phyloP scores from a whole-genome alignment of 805 yeast genomes.

The Saccharomycopsis fermentans region DNA sequence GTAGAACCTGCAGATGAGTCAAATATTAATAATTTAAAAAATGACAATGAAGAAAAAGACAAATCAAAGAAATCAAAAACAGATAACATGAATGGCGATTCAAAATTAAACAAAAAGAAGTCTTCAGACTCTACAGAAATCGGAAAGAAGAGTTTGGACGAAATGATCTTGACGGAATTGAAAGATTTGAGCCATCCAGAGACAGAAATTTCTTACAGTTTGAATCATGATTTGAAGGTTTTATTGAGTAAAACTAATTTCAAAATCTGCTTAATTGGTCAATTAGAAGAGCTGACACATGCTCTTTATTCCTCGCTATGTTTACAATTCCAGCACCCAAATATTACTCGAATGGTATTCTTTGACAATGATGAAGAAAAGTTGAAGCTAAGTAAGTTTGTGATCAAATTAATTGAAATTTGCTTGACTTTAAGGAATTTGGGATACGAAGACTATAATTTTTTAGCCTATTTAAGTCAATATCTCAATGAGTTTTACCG shows the following conservation, averaged over 20 bases:
- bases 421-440: conserved; percentile 66
- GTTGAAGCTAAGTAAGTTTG: conserved; percentile 68
- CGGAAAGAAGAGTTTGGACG: conserved; percentile 69
- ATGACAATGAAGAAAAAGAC: background rate
- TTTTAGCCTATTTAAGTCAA: conserved; percentile 70
- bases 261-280: conserved; percentile 74
- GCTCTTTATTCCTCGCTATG: conserved; percentile 86
- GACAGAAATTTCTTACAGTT: conserved; percentile 61
- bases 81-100: background rate
- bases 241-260: conserved; percentile 55
- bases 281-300: conserved; percentile 85
- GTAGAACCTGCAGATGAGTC: conserved; percentile 22
- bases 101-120: background rate
- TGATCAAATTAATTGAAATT: conserved; percentile 59
- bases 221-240: conserved; percentile 55
- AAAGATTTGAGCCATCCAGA: conserved; percentile 77
- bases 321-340: conserved; percentile 77
- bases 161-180: conserved; percentile 71
- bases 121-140: background rate
- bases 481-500: conserved; percentile 61
- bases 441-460: conserved; percentile 79
- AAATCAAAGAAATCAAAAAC: background rate
- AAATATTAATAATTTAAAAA: background rate
- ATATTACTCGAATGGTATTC: conserved; percentile 81
- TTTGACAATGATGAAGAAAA: conserved; percentile 49